phyloP scores from a whole-genome alignment of 352 stramenopile species.

The Thraustochytrium striatum region DNA sequence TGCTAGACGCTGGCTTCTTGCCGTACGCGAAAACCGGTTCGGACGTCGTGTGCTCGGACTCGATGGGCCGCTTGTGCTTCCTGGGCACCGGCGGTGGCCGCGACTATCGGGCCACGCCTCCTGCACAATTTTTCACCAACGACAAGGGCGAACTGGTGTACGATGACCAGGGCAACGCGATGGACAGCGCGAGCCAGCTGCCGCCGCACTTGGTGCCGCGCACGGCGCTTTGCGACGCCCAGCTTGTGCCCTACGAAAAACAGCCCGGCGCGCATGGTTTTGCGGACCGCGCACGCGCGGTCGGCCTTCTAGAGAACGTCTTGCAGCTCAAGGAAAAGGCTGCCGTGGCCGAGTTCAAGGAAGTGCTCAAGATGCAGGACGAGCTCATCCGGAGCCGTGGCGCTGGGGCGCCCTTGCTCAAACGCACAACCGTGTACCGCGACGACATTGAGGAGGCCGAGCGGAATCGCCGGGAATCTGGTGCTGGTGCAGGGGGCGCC shows the following conservation, averaged over 20 bases:
- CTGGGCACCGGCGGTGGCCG: conserved; percentile 69
- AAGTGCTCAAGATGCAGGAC: conserved; percentile 29
- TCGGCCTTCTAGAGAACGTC: conserved; percentile 6
- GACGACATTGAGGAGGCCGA: neutral
- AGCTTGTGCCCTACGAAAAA: conserved; percentile 31
- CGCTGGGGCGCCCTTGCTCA: neutral
- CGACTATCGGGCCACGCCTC: conserved; percentile 61
- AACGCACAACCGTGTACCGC: neutral
- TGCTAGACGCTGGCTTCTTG: conserved; percentile 67
- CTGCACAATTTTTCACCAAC: conserved; percentile 76
- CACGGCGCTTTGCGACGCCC: conserved; percentile 14
- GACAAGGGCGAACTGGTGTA: conserved; percentile 81
- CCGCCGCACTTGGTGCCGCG: conserved; percentile 64
- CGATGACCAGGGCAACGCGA: conserved; percentile 76
- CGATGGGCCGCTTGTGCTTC: conserved; percentile 67
- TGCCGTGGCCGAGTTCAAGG: conserved; percentile 15
- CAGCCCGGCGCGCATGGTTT: neutral
- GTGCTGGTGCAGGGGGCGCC: neutral
- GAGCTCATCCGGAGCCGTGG: neutral
- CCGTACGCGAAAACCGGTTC: conserved; percentile 62
- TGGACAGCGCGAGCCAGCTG: conserved; percentile 75
- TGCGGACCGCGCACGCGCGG: neutral
- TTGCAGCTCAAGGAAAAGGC: neutral
- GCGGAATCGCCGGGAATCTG: neutral
- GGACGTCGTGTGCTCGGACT: conserved; percentile 71